phyloP scores from a whole-genome alignment of 2,329 filamentous ascomycete species.

The Nothophoma quercina region DNA sequence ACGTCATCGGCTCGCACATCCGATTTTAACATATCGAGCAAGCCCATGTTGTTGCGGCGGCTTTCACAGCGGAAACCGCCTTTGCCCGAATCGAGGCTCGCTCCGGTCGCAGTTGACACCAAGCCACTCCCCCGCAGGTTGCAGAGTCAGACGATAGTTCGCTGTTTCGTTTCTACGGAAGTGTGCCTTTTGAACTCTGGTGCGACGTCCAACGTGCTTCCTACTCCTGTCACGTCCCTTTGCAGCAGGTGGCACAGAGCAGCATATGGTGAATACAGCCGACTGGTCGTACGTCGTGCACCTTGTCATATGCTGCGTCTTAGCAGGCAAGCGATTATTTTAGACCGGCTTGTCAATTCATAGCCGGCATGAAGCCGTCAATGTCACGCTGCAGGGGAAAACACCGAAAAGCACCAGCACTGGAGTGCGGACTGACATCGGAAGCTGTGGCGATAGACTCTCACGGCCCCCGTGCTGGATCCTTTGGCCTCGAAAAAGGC shows the following conservation, averaged over 20 bases:
- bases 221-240: constrained; percentile 24
- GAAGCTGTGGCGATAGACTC: constrained; percentile 14
- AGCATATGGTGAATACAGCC: constrained; percentile 4
- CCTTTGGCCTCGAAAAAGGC: constrained; percentile 11
- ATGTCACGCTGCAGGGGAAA: constrained; percentile 8
- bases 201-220: constrained; percentile 25
- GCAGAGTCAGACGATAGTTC: constrained; percentile 15
- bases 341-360: constrained; percentile 1
- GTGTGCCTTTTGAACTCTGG: constrained; percentile 29
- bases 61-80: not conserved
- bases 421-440: constrained; percentile 5
- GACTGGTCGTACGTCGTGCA: constrained; percentile 11
- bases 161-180: constrained; percentile 31
- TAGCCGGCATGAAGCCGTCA: constrained; percentile 2
- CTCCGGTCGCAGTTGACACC: constrained; percentile 10
- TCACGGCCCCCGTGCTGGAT: constrained; percentile 4
- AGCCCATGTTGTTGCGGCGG: constrained; percentile 7
- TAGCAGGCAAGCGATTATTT: constrained; percentile 11
- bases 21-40: not conserved
- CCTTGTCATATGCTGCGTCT: constrained; percentile 8
- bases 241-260: constrained; percentile 17
- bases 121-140: constrained; percentile 17
- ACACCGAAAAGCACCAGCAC: constrained; percentile 4
- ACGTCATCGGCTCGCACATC: constrained; percentile 5
- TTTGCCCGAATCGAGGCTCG: constrained; percentile 12